A percentile compares a stretch with the other conserved stretches of the same genome.
phyloP scores from a whole-genome alignment of 768 basidiomycete species.

The Pleurotus platypus region DNA sequence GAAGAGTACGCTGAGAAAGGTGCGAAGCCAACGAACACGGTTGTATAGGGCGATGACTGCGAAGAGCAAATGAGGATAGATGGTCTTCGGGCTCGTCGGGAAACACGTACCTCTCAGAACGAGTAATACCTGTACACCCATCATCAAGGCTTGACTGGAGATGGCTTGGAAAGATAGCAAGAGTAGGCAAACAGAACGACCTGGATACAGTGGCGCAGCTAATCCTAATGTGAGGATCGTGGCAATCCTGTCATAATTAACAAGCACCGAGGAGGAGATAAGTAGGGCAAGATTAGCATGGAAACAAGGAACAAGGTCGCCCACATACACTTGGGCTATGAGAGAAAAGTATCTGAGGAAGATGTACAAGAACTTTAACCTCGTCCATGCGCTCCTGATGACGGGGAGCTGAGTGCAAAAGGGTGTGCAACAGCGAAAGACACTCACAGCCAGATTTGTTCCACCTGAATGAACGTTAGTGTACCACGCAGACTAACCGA shows the following conservation, averaged over 20 bases:
- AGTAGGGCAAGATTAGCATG: too few relatives aligned
- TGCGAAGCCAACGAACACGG: conserved; percentile 10
- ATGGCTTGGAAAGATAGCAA: conserved; percentile 16
- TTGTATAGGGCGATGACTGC: conserved; percentile 20
- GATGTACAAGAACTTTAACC: conserved; percentile 16
- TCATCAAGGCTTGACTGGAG: conserved; percentile 16
- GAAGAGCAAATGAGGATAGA: not conserved
- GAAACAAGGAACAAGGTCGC: not conserved
- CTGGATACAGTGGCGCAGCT: not conserved
- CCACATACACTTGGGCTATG: conserved; percentile 14
- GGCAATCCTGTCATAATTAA: conserved; percentile 10
- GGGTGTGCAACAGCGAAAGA: not conserved
- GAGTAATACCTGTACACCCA: conserved; percentile 18
- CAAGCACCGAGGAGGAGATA: too few relatives aligned
- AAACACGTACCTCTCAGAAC: conserved; percentile 17
- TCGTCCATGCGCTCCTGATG: conserved; percentile 18
- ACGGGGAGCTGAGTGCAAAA: not conserved
- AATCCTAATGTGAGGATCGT: conserved; percentile 13
- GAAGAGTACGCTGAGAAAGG: conserved; percentile 12
- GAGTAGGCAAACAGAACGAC: conserved; percentile 8
- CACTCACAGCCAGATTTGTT: conserved; percentile 19
- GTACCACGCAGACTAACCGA: not conserved
- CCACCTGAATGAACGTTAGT: conserved; percentile 10
- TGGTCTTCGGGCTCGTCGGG: not conserved
- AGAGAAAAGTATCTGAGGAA: conserved; percentile 17